These are phyloP conservation scores for Thielaviopsis punctulata DNA, from an alignment of 2,329 filamentous ascomycete species.

Conservation along the genomic window DNA sequence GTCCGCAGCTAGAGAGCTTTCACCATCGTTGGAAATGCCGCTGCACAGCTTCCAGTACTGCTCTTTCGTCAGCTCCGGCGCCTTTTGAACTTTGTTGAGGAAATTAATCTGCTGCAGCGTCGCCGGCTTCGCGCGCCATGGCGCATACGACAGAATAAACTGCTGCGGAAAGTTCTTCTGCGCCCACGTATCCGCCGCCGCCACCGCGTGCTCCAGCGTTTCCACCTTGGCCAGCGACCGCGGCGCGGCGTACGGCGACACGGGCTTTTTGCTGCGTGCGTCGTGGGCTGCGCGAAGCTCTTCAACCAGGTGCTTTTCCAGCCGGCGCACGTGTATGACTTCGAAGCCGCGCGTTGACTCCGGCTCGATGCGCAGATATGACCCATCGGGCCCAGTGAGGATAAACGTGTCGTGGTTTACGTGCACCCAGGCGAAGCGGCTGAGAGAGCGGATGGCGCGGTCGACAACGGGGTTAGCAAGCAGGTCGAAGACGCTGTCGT, in stretches of 20 bases:
- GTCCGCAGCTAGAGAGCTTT: too few relatives aligned
- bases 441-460: constrained; percentile 58
- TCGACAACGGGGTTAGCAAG: constrained; percentile 69
- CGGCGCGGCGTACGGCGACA: constrained; percentile 37
- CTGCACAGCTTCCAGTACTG: constrained; percentile 25
- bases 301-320: constrained; percentile 24
- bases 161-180: constrained; percentile 42
- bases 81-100: constrained; percentile 46
- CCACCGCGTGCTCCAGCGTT: constrained; percentile 59
- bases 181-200: constrained; percentile 72
- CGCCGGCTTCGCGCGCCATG: constrained; percentile 55
- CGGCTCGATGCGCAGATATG: constrained; percentile 36
- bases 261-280: constrained; percentile 14
- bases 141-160: constrained; percentile 47
- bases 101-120: constrained; percentile 48
- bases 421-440: constrained; percentile 66
- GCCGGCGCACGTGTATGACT: constrained; percentile 13
- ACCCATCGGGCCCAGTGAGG: constrained; percentile 46
- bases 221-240: constrained; percentile 46
- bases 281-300: constrained; percentile 31
- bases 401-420: constrained; percentile 55
- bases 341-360: constrained; percentile 5
- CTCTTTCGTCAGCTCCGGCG: constrained; percentile 16
- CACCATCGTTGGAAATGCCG: neutral
- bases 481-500: constrained; percentile 80